A percentile compares a stretch with the other conserved stretches of the same genome.
These are phyloP conservation scores for Pseudogymnoascus verrucosus DNA, from an alignment of 2,329 filamentous ascomycete species.

Conservation along the genomic window DNA sequence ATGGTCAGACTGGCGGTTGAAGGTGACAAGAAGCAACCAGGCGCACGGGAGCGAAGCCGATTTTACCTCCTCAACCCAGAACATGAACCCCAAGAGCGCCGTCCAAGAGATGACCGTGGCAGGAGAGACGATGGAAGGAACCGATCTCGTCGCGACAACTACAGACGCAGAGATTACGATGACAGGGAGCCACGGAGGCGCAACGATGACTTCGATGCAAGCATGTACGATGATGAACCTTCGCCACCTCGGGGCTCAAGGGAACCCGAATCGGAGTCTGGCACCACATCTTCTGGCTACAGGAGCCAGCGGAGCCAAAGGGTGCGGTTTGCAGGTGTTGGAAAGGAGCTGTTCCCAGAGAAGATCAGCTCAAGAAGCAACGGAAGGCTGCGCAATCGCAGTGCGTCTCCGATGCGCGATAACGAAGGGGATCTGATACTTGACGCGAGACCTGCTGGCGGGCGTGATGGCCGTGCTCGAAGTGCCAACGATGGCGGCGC, in stretches of 20 bases:
- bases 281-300: constrained; percentile 20
- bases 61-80: constrained; percentile 93
- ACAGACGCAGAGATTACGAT: constrained; percentile 52
- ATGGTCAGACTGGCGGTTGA: constrained; percentile 66
- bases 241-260: constrained; percentile 27
- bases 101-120: constrained; percentile 46
- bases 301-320: constrained; percentile 23
- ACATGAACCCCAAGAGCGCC: constrained; percentile 69
- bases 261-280: constrained; percentile 15
- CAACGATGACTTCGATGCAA: constrained; percentile 56
- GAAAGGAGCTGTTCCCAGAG: constrained; percentile 56
- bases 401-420: constrained; percentile 27
- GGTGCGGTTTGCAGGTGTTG: constrained; percentile 14
- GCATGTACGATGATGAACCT: constrained; percentile 64
- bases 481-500: constrained; percentile 24
- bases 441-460: constrained; percentile 16
- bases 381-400: constrained; percentile 27
- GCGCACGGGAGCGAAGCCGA: constrained; percentile 72
- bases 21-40: constrained; percentile 70
- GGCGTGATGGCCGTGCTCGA: constrained; percentile 12
- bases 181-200: constrained; percentile 32
- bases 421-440: constrained; percentile 27
- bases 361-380: constrained; percentile 23
- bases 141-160: constrained; percentile 39
- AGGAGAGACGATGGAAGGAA: constrained; percentile 30